These are phyloP conservation scores for Botryotinia globosa DNA, from an alignment of 2,329 filamentous ascomycete genomes.

Conservation along the genomic window DNA sequence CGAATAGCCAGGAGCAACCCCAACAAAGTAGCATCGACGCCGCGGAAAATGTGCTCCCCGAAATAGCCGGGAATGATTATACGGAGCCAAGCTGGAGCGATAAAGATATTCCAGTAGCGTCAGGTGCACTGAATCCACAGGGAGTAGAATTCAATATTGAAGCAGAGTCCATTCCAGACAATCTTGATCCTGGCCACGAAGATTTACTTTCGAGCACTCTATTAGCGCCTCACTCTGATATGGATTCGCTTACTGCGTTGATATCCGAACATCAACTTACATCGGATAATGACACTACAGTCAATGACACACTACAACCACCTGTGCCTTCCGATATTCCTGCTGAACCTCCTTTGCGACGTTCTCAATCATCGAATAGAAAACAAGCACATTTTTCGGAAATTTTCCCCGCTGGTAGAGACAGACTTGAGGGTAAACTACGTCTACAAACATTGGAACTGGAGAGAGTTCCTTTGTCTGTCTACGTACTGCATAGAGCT, in stretches of 20 bases:
- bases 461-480: constrained; percentile 70
- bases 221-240: constrained; percentile 31
- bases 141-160: constrained; percentile 27
- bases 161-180: constrained; percentile 16
- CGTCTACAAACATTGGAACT: constrained; percentile 70
- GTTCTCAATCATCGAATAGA: constrained; percentile 30
- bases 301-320: constrained; percentile 10
- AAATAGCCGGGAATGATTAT: background rate
- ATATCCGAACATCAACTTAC: constrained; percentile 32
- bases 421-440: constrained; percentile 55
- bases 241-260: constrained; percentile 33
- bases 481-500: constrained; percentile 65
- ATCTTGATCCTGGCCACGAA: constrained; percentile 17
- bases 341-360: constrained; percentile 29
- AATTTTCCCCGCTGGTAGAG: constrained; percentile 35
- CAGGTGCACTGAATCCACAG: constrained; percentile 24
- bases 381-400: constrained; percentile 33
- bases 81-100: background rate
- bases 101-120: constrained; percentile 21
- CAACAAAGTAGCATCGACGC: background rate
- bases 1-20: background rate
- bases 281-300: constrained; percentile 12
- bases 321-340: constrained; percentile 10
- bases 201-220: constrained; percentile 7
- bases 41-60: background rate